Base-by-base conservation (phyloP, 768 basidiomycete genomes). In the Podaxis carcinomalis region DNA sequence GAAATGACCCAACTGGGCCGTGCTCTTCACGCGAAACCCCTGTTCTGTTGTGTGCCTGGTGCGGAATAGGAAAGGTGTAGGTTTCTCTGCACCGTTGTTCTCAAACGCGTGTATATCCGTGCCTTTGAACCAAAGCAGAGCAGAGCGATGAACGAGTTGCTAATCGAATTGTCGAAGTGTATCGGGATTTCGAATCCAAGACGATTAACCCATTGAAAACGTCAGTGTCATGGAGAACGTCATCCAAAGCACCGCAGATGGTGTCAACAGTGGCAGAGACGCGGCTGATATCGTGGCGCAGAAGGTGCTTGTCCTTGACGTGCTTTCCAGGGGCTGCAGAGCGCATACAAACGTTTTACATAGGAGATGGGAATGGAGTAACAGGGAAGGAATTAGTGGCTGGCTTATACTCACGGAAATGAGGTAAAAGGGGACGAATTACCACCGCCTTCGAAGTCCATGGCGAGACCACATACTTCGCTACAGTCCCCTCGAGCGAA, bases 121-220 rank as follows among this genome's bases (percentile, higher is more conserved):
- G 5, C 32, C 19, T 42, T 49, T 36, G 40, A 14, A 40, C 54
- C 11, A 36, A 98, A 96, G 66, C 80, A 96, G 79, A 98, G 98
- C 73, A 75, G 3, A 83, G 85, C 1, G 86, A 89, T 4, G 90
- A 95, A 69, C 96, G 98, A 72, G 77, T 88, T 63, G 96, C 98
- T 68, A 95, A 98, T 72, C 85, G 96, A 13, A 83, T 98, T 42
- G 88, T 98, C n/a, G 97, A 99, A 72, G 95, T 96, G 19, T 86
- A 88, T 64, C 98, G 97, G 96, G 90, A 96, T 66, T 62, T 80
- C 5, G 70, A 65, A 19, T 96, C 71, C 76, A 96, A 67, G 87
- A 96, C 67, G 97, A 98, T 74, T 98, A 99, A 72, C 89, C 86
- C 2, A 95, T 64, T 97, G 94, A 14, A 99, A 99, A 92, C 72